Conservation (phyloP, 805 yeast species). For the Candida coleopterorum region DNA sequence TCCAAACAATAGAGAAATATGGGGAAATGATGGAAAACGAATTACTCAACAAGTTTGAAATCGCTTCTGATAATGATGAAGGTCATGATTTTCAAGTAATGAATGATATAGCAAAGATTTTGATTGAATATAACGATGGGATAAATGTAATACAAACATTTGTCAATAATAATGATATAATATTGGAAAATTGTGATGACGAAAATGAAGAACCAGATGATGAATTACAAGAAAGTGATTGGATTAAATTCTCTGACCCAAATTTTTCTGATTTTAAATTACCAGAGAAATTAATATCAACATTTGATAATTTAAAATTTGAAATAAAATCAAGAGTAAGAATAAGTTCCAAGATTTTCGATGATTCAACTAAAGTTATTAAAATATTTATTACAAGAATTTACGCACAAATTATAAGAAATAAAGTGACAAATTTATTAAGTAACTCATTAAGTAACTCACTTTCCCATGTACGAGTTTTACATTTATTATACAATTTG, state of each 20-base stretch:
- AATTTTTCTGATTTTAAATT: constrained; percentile 42
- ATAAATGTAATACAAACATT: constrained; percentile 75
- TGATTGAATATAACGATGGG: constrained; percentile 82
- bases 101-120: constrained; percentile 69
- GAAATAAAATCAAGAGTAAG: constrained; percentile 70
- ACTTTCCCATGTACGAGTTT: constrained; percentile 69
- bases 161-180: constrained; percentile 72
- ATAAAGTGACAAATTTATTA: constrained; percentile 52
- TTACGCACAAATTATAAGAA: constrained; percentile 65
- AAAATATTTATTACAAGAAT: constrained; percentile 68
- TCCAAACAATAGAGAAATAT: constrained; percentile 53
- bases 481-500: constrained; percentile 61
- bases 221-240: constrained; percentile 43
- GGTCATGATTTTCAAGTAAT: constrained; percentile 45
- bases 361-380: constrained; percentile 62
- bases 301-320: constrained; percentile 49
- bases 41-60: constrained; percentile 64
- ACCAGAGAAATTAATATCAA: constrained; percentile 47
- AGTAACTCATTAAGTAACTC: constrained; percentile 61
- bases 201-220: constrained; percentile 36
- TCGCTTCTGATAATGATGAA: constrained; percentile 44
- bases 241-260: constrained; percentile 63
- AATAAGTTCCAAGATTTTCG: constrained; percentile 69
- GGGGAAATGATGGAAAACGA: constrained; percentile 74
- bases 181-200: constrained; percentile 19